phyloP scores from a whole-genome alignment of 768 basidiomycete genomes.

The Imleria badia region DNA sequence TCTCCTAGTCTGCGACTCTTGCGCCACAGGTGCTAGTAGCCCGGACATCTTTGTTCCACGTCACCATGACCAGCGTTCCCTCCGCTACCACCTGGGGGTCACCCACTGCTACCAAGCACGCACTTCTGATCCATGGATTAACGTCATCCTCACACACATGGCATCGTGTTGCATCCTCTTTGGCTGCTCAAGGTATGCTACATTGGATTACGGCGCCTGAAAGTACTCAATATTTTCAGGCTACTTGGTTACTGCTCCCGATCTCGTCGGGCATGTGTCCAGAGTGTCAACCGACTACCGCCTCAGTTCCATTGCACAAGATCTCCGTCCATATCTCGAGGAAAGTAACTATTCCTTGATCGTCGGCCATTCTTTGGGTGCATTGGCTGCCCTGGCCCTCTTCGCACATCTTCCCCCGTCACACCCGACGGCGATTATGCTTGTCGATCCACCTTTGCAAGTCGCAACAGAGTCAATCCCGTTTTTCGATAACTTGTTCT shows the following conservation, averaged over 20 bases:
- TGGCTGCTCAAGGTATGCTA: slow-evolving; percentile 16
- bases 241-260: slow-evolving; percentile 21
- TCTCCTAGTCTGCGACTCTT: too few relatives aligned
- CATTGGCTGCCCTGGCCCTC: neutral
- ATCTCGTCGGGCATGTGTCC: slow-evolving; percentile 18
- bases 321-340: slow-evolving; percentile 21
- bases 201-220: too few relatives aligned
- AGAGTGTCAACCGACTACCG: slow-evolving; percentile 11
- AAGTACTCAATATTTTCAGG: slow-evolving; percentile 7
- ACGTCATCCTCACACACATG: slow-evolving; percentile 21
- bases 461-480: neutral
- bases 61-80: slow-evolving; percentile 15
- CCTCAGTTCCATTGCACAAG: slow-evolving; percentile 8
- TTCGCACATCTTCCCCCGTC: slow-evolving; percentile 3
- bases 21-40: too few relatives aligned
- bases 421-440: slow-evolving; percentile 14
- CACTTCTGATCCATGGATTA: slow-evolving; percentile 28
- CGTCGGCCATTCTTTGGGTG: slow-evolving; percentile 24
- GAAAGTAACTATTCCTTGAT: slow-evolving; percentile 13
- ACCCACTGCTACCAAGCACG: slow-evolving; percentile 22
- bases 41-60: too few relatives aligned
- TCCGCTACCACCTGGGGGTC: slow-evolving; percentile 28
- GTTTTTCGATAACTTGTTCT: neutral
- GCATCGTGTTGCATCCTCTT: slow-evolving; percentile 15
- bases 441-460: slow-evolving; percentile 23